A percentile compares a stretch with the other conserved stretches of the same genome.
Evolutionary conservation across 73 alveolate genomes (phyloP).

Genomic region (Loxodes magnus): DNA sequence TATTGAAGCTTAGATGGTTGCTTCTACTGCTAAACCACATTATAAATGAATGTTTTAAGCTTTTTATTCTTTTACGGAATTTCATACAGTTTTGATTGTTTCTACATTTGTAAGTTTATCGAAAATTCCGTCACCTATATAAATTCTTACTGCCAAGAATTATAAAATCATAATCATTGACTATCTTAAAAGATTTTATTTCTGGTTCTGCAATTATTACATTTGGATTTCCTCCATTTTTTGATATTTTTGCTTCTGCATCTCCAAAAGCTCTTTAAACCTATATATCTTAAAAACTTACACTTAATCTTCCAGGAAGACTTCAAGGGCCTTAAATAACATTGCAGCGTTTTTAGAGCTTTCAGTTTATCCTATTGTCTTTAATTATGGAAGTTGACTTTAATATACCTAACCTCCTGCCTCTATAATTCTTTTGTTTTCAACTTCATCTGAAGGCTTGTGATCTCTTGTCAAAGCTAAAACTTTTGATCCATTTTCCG

Average conservation of each 20-base stretch:
- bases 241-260: conserved; percentile 78
- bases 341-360: no score
- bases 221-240: conserved; percentile 88
- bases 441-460: conserved; percentile 89
- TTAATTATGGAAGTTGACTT: no score
- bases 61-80: conserved; percentile 24
- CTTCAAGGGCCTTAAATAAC: no score
- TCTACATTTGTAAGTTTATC: conserved; percentile 88
- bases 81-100: conserved; percentile 75
- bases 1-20: conserved; percentile 71
- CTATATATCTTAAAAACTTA: conserved; percentile 37
- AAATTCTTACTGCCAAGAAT: conserved; percentile 26
- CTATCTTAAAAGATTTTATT: conserved; percentile 62
- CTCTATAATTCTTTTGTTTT: conserved; percentile 71
- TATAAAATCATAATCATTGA: conserved; percentile 50
- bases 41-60: conserved; percentile 54
- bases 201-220: conserved; percentile 91
- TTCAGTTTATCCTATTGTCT: no score
- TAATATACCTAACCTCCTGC: conserved; percentile 93
- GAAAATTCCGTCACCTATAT: conserved; percentile 92
- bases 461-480: conserved; percentile 82
- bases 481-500: conserved; percentile 60
- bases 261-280: conserved; percentile 92
- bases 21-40: conserved; percentile 87
- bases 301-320: conserved; percentile 94